Evolutionary conservation across 1,284 basidiomycete species (phyloP).

Genomic region (Austropuccinia psidii): DNA sequence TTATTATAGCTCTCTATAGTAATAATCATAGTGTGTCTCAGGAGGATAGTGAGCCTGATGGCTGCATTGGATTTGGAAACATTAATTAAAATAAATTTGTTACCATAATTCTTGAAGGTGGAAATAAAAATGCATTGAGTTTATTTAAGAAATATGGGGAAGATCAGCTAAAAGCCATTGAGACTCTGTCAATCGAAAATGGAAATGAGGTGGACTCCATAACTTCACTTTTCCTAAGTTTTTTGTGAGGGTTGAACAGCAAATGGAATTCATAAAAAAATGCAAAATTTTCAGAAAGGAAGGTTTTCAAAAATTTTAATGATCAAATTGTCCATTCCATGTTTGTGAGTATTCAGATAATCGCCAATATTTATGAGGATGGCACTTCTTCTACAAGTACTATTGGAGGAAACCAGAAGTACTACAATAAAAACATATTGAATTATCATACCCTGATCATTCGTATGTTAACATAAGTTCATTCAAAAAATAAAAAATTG

Average conservation of each 20-base stretch:
- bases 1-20: background rate
- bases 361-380: slow-evolving; percentile 75
- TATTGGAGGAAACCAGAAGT: slow-evolving; percentile 51
- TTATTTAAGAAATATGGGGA: slow-evolving; percentile 42
- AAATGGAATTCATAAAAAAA: slow-evolving; percentile 64
- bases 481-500: background rate
- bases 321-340: slow-evolving; percentile 78
- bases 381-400: slow-evolving; percentile 53
- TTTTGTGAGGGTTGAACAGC: slow-evolving; percentile 71
- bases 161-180: slow-evolving; percentile 81
- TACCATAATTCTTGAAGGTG: slow-evolving; percentile 9
- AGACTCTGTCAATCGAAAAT: slow-evolving; percentile 80
- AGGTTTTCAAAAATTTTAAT: slow-evolving; percentile 71
- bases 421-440: slow-evolving; percentile 76
- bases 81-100: slow-evolving; percentile 59
- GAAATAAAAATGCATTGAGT: slow-evolving; percentile 8
- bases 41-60: slow-evolving; percentile 77
- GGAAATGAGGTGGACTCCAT: slow-evolving; percentile 87
- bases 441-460: slow-evolving; percentile 95
- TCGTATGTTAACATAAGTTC: slow-evolving; percentile 55
- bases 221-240: slow-evolving; percentile 82
- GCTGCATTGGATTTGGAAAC: slow-evolving; percentile 69
- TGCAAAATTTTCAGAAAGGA: slow-evolving; percentile 63
- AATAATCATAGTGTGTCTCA: slow-evolving; percentile 46
- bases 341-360: slow-evolving; percentile 85